Evolutionary conservation across 176 grass and related monocot genomes (phyloP).

Genomic region (Eragrostis curvula): DNA sequence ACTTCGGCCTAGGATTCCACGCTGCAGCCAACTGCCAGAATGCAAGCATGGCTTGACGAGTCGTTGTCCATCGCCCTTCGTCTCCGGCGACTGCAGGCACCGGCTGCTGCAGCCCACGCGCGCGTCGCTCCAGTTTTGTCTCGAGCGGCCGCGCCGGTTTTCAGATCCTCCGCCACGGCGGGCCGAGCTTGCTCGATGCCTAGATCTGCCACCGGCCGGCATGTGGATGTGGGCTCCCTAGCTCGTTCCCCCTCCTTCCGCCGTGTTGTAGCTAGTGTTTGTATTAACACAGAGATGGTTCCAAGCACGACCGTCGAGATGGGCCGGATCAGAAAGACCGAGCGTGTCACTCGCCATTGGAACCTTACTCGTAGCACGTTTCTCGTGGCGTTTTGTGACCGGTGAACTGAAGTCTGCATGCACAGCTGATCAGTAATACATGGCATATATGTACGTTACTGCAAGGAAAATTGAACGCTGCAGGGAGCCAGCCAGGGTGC

Average conservation of each 20-base stretch:
- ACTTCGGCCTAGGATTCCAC: neutral
- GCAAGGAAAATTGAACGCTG: neutral
- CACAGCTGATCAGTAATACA: too few relatives aligned
- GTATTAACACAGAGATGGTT: neutral
- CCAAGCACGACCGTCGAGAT: neutral
- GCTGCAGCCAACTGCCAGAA: neutral
- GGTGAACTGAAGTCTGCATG: neutral
- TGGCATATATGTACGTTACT: neutral
- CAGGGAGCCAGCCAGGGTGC: neutral
- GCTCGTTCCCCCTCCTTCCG: neutral
- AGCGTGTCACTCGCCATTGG: slow-evolving; percentile 1
- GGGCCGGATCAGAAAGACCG: slow-evolving; percentile 14
- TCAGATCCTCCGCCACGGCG: too few relatives aligned
- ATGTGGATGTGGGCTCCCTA: neutral
- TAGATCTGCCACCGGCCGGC: neutral
- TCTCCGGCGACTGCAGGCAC: neutral
- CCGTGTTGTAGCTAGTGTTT: neutral
- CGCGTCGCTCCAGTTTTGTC: neutral
- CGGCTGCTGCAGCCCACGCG: neutral
- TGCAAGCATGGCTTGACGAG: neutral
- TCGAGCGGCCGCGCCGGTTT: neutral
- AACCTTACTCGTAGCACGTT: neutral
- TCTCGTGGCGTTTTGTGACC: neutral
- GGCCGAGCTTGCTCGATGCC: too few relatives aligned
- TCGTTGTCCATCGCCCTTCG: neutral